Base-by-base conservation (phyloP, 2,329 filamentous ascomycete species). In the Canariomyces notabilis region DNA sequence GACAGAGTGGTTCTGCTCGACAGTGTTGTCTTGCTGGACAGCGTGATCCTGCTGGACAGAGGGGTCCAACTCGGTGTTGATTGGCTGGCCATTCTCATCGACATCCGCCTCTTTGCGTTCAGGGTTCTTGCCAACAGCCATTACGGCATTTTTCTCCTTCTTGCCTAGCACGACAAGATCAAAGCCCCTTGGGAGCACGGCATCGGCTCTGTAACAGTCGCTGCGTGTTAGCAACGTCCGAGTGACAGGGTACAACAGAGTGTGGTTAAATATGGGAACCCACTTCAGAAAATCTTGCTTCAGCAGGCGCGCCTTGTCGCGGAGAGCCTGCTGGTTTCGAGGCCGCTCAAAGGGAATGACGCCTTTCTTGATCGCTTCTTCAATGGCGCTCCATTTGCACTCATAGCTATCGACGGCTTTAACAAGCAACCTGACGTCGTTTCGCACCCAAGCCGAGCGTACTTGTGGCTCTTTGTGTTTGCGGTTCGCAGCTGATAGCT, bases 251-350 rank as follows among this genome's bases (percentile, higher is more conserved):
- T 15, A 16, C 4, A 8, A 29, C 26, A 23, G 15, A 14, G 3
- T 1, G n/a, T n/a, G 22, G 22, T 26, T 9, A 4, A 31, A 15
- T 12, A 21, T 23, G 20, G 15, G 6, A 7, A 60, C 66, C 47
- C 54, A 68, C 67, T 67, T 67, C 14, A 80, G 63, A 37, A 74
- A 67, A 23, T 74, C 69, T 29, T 76, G 72, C 64, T 80, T 80
- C 44, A 78, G 53, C 46, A 77, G 72, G 40, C 77, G 72, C n/a
- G 77, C 77, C 61, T 75, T 76, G 66, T 80, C 77, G 6, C 77
- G 75, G 46, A 76, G 68, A 4, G 74, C 72, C 59, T 79, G 76
- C 62, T 79, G 76, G 54, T 73, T 70, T 40, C 76, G 73, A 2
- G 58, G 58, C 14, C 61, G 53, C 35, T 74, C 64, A 44, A 77